These are phyloP conservation scores for Mucor piriformis DNA, from an alignment of 371 early-diverging fungal genomes.

Conservation along the genomic window DNA sequence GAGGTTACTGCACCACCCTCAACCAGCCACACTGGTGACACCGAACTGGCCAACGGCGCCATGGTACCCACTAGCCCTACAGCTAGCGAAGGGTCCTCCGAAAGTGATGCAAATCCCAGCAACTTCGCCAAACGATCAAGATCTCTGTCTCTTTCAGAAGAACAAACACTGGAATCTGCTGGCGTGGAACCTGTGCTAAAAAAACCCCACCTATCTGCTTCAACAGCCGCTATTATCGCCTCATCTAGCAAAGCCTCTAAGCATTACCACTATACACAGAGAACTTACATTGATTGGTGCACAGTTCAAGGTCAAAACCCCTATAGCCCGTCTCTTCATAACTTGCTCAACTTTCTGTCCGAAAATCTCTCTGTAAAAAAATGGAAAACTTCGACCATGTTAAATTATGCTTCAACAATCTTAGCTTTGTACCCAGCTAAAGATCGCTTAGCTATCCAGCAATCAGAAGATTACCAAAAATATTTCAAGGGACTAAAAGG, in stretches of 20 bases:
- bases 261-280: not conserved
- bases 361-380: not conserved
- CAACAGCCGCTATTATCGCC: too few species aligned
- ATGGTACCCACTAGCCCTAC: constrained; percentile 18
- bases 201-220: not conserved
- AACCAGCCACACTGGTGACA: constrained; percentile 19
- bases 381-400: constrained; percentile 8
- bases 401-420: constrained; percentile 9
- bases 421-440: too few species aligned
- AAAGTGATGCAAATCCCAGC: too few species aligned
- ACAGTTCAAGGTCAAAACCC: not conserved
- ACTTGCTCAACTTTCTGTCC: constrained; percentile 18
- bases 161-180: not conserved
- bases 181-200: not conserved
- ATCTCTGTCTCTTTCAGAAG: not conserved
- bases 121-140: not conserved
- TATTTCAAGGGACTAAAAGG: constrained; percentile 1
- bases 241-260: too few species aligned
- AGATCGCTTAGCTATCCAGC: too few species aligned
- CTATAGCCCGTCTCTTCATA: not conserved
- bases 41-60: constrained; percentile 29
- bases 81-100: too few species aligned
- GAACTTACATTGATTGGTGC: not conserved
- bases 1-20: not conserved
- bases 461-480: too few species aligned